Conservation (phyloP, 768 basidiomycete genomes). For the Tremella mesenterica region DNA sequence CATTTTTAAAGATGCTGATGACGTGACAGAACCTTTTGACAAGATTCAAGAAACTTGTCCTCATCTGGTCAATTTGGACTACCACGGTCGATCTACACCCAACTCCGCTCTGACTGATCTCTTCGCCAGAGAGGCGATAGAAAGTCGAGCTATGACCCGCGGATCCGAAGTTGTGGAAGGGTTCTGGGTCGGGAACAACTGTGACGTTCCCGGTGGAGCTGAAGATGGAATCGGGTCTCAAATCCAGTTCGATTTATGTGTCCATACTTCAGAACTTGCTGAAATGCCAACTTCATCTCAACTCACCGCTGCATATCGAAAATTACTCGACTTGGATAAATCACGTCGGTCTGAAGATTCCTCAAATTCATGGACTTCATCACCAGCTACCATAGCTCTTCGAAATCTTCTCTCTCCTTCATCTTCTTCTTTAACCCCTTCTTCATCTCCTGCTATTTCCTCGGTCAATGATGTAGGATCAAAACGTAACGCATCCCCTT, state of each 20-base stretch:
- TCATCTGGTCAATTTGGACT: conserved; percentile 36
- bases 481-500: conserved; percentile 21
- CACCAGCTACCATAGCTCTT: conserved; percentile 32
- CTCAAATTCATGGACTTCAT: conserved; percentile 14
- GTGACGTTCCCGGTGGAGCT: conserved; percentile 27
- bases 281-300: conserved; percentile 23
- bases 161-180: conserved; percentile 40
- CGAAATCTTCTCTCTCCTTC: conserved; percentile 29
- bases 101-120: conserved; percentile 31
- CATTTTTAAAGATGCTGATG: too few relatives aligned
- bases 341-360: conserved; percentile 4
- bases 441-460: not conserved
- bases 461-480: conserved; percentile 6
- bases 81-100: conserved; percentile 10
- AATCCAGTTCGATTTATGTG: conserved; percentile 28
- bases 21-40: conserved; percentile 37
- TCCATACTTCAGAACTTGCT: conserved; percentile 25
- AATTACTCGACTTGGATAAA: conserved; percentile 22
- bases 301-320: conserved; percentile 12
- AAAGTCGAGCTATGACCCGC: conserved; percentile 30
- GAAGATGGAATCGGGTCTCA: conserved; percentile 15
- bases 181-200: conserved; percentile 41
- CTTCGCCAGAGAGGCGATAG: conserved; percentile 36
- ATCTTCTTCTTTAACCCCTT: not conserved
- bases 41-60: conserved; percentile 32